Base-by-base conservation (phyloP, 2,329 filamentous ascomycete species). In the Aspergillus ochraceoroseus region DNA sequence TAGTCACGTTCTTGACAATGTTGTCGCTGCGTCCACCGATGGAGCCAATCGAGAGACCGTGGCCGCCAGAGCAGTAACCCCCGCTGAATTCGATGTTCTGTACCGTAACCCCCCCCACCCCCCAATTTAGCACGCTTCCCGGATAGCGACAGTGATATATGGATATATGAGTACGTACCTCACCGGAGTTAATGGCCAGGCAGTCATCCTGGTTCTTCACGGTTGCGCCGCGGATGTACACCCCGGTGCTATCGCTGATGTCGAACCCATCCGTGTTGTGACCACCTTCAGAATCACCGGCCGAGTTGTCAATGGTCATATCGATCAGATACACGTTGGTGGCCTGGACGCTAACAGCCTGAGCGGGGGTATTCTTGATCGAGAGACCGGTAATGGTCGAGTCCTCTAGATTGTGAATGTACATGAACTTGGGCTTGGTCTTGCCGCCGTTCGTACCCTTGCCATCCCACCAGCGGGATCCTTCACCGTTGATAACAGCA, bases 371-470 rank as follows among this genome's bases (percentile, higher is more conserved):
- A 38, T 65, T 64, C 41, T 57, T 36, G 38, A 64, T 53, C 23
- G 56, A 51, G 2, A 65, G 46, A 5, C 56, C 51, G 5, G 41
- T 56, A 49, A 64, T 63, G 9, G 46, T 53, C 8, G 60, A 63
- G 2, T 48, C 41, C 15, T 47, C 53, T 13, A 64, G 50, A 20
- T 51, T 46, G 36, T 63, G 61, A 5, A 70, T 71, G 44, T 61
- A 69, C 68, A 80, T 80, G 65, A 82, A 78, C 67, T 81, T 77
- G 48, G 80, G 80, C 71, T 83, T 83, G 15, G 61, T 75, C 63
- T 72, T 73, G 56, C 79, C 79, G 18, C 78, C 76, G 54, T 78
- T 79, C 54, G 59, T 59, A 23, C 80, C 80, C 61, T 79, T 51
- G 37, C 70, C 68, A 51, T 83, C 79, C 80, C 79, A 83, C 73